Evolutionary conservation across 169 alveolate genomes (phyloP), one percentile per base, ranked within the genome.

Genomic region (Plasmodium gallinaceum): DNA sequence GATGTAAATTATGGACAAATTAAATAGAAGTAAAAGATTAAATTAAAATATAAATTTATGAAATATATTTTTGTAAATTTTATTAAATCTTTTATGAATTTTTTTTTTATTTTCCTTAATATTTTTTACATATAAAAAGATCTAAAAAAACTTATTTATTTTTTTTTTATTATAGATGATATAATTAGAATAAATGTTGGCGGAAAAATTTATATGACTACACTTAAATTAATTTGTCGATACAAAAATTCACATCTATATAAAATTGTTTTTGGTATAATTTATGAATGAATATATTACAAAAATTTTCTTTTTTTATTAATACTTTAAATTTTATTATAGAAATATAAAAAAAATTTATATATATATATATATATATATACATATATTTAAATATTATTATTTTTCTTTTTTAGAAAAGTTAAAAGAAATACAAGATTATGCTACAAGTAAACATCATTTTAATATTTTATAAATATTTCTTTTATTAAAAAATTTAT

Each of bases 171-270:
- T 78, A 12, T 71, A 78, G 89, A 78, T 22, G 46, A 78, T 45
- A 65, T 78, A 57, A 78, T 78, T 39, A 62, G 76, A 48, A 78
- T 78, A 65, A 78, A 78, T 65, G 89, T 65, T n/a, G 89, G 89
- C 46, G 89, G 89, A 18, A 78, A 54, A 26, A 58, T 78, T 18
- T 78, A 78, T 39, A 78, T 78, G 89, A 78, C 89, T 3, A 78
- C 89, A 7, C 69, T 78, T 37, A 78, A 51, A 24, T 64, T 78
- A 69, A 78, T 78, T 26, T 78, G 78, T 58, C 24, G 69, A 78
- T 78, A 78, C 76, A 78, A 70, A 70, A 65, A 66, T 51, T 78
- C 89, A 5, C 69, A 60, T 14, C 54, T 78, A 20, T 78, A 60
- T 24, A 66, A 78, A 65, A 78, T 78, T 64, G 69, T 78, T 46